Evolutionary conservation across 1,139 yeast species (phyloP), one percentile per base, ranked within the genome.

Genomic region (Suhomyces bokatorum): DNA sequence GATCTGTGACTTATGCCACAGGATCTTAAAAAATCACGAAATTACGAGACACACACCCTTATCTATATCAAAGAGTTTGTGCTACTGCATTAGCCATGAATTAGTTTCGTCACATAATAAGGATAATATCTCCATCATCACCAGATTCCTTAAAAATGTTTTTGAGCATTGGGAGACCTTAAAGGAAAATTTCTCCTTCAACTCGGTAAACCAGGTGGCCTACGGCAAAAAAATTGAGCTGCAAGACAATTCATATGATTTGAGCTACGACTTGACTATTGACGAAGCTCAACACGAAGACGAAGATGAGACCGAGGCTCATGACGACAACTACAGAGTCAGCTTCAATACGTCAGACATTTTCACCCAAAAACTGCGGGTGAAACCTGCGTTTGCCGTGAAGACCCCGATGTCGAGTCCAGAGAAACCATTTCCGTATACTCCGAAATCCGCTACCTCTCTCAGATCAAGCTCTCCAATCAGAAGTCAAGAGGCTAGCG

Each of bases 71-170:
- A 79, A 73, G 55, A 64, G 80, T 26, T 58, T 81, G 35, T 65
- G 79, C 8, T 76, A 79, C 39, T 72, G 82, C 26, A 53, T 82
- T 32, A 77, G 83, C 46, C 81, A 80, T 47, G 80, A 78, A 55
- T 63, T 71, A 37, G 60, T 77, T 3, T 74, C 69, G 42, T 59
- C 77, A 27, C 64, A 69, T 42, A 76, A 70, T 48, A 72, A 73
- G 37, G 78, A 76, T 47, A 65, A 70, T 44, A 57, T 80, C 15
- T 66, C 73, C n/a, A 68, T 80, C 15, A 77, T 81, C 1, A 72
- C 70, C 37, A 63, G 83, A 42, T 80, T 74, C 47, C 63, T 81
- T 35, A 76, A 70, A 47, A 80, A 79, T 50, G 51, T 79, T 5
- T 53, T 81, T 33, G 75, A 70, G 31, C 61, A 72, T 49, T 81